These are phyloP conservation scores for Neospora caninum DNA, from an alignment of 169 alveolate genomes.

Conservation along the genomic window DNA sequence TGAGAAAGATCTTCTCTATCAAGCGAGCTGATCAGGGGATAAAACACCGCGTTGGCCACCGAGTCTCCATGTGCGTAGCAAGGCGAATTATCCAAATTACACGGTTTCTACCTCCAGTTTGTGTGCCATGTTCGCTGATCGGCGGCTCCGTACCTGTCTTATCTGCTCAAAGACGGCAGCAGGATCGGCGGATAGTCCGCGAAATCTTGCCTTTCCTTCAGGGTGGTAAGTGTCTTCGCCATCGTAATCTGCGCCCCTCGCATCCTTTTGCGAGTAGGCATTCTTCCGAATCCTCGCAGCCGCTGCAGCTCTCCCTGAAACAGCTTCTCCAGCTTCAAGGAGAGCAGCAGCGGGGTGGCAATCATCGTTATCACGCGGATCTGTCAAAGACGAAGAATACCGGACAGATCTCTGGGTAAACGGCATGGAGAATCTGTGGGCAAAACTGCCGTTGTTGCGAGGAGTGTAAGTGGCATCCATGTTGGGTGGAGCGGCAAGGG, in stretches of 20 bases:
- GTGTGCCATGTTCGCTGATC: too few relatives aligned
- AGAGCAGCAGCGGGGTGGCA: neutral
- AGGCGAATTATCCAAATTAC: too few relatives aligned
- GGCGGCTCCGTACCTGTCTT: neutral
- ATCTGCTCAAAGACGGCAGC: slow-evolving; percentile 13
- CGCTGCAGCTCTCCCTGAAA: neutral
- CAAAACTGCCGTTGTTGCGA: neutral
- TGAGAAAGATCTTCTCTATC: too few relatives aligned
- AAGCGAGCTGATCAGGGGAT: too few relatives aligned
- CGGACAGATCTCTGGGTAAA: neutral
- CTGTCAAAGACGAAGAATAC: neutral
- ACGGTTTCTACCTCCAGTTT: too few relatives aligned
- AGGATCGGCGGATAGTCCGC: neutral
- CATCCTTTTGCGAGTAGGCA: neutral
- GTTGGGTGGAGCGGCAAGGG: neutral
- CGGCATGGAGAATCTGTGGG: neutral
- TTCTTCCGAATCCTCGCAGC: neutral
- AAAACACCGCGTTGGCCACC: too few relatives aligned
- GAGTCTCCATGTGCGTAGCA: too few relatives aligned
- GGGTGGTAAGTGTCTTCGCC: neutral
- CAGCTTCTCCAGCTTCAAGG: slow-evolving; percentile 25
- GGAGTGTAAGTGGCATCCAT: slow-evolving; percentile 19
- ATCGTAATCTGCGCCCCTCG: neutral
- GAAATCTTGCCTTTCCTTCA: neutral
- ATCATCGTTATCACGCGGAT: neutral